Percentiles rank a stretch among this genome's conserved stretches.
Conservation (phyloP, 176 grass and related monocot species). For the Carex parvula region DNA sequence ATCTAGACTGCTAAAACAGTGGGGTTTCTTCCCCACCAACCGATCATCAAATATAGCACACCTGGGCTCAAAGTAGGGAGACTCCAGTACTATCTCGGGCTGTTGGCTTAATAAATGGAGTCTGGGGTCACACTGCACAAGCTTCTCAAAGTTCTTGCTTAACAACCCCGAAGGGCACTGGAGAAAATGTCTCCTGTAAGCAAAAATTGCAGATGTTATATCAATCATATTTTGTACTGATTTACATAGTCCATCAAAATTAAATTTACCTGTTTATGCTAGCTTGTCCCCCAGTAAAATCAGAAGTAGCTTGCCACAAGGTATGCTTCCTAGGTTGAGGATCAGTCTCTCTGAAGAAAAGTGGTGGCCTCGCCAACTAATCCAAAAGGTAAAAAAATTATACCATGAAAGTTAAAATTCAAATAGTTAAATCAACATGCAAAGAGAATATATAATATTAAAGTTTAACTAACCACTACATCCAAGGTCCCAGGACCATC, state of each 20-base stretch:
- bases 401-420: conserved; percentile 16
- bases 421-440: not conserved
- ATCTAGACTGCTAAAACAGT: conserved; percentile 48
- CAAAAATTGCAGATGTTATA: not conserved
- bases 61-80: conserved; percentile 40
- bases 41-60: conserved; percentile 54
- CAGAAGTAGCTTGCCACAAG: conserved; percentile 55
- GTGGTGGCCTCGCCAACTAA: conserved; percentile 61
- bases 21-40: conserved; percentile 42
- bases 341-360: conserved; percentile 78
- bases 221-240: not conserved
- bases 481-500: conserved; percentile 51
- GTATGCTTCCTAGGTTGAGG: conserved; percentile 94
- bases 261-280: conserved; percentile 47
- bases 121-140: conserved; percentile 62
- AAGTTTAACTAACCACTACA: conserved; percentile 45
- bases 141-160: conserved; percentile 82
- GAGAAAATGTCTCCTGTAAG: conserved; percentile 71
- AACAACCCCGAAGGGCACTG: conserved; percentile 48
- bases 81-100: conserved; percentile 36
- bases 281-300: conserved; percentile 80
- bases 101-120: conserved; percentile 56
- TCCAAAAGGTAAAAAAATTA: conserved; percentile 19
- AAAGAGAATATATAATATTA: conserved; percentile 8
- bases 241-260: not conserved